Evolutionary conservation across 2,329 filamentous ascomycete species (phyloP).

Genomic region (Calonectria honghensis): DNA sequence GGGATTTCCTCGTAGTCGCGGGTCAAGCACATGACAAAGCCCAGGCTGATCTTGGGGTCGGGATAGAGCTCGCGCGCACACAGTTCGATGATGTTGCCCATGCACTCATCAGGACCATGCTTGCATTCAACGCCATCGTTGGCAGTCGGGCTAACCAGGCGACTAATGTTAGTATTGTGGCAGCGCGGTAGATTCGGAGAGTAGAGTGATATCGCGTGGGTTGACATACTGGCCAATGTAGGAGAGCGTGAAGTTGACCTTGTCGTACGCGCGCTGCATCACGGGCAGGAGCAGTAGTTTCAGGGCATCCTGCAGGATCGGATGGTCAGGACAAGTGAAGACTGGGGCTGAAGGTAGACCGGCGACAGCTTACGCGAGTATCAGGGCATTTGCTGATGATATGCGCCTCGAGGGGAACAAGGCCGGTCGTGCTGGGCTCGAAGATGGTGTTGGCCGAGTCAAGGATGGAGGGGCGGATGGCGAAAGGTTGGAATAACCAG

Average conservation of each 20-base stretch:
- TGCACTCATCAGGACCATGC: conserved; percentile 91
- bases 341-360: not conserved
- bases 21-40: conserved; percentile 93
- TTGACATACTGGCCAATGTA: conserved; percentile 86
- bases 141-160: conserved; percentile 74
- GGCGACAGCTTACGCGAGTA: conserved; percentile 73
- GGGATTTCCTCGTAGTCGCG: conserved; percentile 87
- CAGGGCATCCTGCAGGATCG: conserved; percentile 80
- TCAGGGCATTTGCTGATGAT: conserved; percentile 99
- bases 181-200: not conserved
- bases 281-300: conserved; percentile 86
- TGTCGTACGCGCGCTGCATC: conserved; percentile 87
- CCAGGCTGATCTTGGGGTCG: conserved; percentile 89
- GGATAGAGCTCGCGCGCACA: conserved; percentile 90
- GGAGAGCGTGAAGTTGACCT: conserved; percentile 92
- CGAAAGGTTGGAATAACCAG: conserved; percentile 54
- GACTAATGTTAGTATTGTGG: not conserved
- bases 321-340: conserved; percentile 38
- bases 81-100: conserved; percentile 95
- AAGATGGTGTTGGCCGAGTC: conserved; percentile 31
- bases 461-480: conserved; percentile 31
- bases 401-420: conserved; percentile 91
- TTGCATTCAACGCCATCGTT: conserved; percentile 91
- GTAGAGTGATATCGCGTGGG: not conserved
- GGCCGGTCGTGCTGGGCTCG: conserved; percentile 45